These are phyloP conservation scores for Saccharomyces kudriavzevii DNA, from an alignment of 805 yeast genomes.

Conservation along the genomic window DNA sequence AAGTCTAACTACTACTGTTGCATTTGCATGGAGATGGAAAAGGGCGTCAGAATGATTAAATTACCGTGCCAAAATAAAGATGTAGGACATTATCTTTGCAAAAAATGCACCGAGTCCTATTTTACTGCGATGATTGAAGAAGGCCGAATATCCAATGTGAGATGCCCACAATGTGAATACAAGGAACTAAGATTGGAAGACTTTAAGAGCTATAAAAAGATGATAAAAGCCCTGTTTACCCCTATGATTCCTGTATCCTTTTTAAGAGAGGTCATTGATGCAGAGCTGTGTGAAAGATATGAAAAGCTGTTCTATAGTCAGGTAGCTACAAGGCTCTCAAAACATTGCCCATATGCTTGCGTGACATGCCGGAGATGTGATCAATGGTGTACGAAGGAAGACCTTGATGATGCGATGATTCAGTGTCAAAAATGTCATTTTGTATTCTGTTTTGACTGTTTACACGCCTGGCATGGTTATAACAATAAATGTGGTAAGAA, in stretches of 20 bases:
- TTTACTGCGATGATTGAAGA: conserved; percentile 35
- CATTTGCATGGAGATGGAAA: conserved; percentile 45
- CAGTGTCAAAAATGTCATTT: conserved; percentile 43
- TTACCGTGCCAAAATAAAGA: conserved; percentile 31
- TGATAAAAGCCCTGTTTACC: conserved; percentile 35
- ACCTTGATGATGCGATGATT: conserved; percentile 39
- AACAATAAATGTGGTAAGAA: conserved; percentile 38
- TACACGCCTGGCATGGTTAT: conserved; percentile 55
- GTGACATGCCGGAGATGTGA: conserved; percentile 49
- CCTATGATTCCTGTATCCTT: conserved; percentile 34
- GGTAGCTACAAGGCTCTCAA: conserved; percentile 37
- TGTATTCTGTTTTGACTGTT: conserved; percentile 50
- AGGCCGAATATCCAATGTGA: conserved; percentile 44
- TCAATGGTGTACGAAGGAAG: conserved; percentile 39
- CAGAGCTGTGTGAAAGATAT: conserved; percentile 33
- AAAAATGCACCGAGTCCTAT: conserved; percentile 37
- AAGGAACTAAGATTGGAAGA: conserved; percentile 12
- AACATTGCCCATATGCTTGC: conserved; percentile 41
- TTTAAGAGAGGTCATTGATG: conserved; percentile 29
- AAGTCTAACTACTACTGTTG: conserved; percentile 40
- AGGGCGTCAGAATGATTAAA: conserved; percentile 36
- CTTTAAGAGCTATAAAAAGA: conserved; percentile 21
- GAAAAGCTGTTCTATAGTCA: conserved; percentile 31
- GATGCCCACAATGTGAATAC: conserved; percentile 48
- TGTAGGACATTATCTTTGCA: conserved; percentile 40